Evolutionary conservation across 2,329 filamentous ascomycete genomes (phyloP), one percentile per base, ranked within the genome.

Genomic region (Thielaviopsis populi): DNA sequence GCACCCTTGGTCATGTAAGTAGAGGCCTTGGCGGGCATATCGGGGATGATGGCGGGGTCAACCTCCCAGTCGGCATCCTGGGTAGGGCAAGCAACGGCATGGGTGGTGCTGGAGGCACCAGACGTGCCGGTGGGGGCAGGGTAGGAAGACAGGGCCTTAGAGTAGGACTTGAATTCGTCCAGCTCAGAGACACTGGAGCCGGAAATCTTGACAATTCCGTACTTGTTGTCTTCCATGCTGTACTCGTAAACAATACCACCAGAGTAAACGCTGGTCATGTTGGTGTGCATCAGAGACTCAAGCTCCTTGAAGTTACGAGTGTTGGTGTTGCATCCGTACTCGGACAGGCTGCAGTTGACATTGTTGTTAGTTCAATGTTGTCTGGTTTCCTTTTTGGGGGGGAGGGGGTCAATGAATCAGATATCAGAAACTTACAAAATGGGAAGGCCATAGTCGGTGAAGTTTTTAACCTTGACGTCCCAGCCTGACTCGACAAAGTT

Each of bases 161-260:
- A 75, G 70, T 82, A 78, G 67, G 75, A 74, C 58, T 75, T 73
- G 75, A 86, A 95, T 71, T 92, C 88, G 22, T 54, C 13, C 41
- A 79, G 75, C 68, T 86, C 81, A 40, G 76, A 76, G 65, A 88
- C 80, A 72, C 74, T 70, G 67, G 79, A 81, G 58, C 74, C 71
- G 56, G 42, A 27, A 71, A 94, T 78, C 65, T 82, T 76, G 72
- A 91, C 90, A 66, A 95, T 85, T 68, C 91, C 92, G 74, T 85
- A 97, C 56, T 85, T 80, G 76, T 85, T 89, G 67, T 80, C 79
- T 75, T 95, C 90, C 71, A 87, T 77, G 10, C 88, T 86, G 79
- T 96, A 99, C 76, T 97, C 91, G 77, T 96, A 99, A 74, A 96
- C 88, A 46, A 99, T 83, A 74, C 94, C 94, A 70, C 94, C 94